Conservation (phyloP, 257 asterid species). For the Nicotiana otophora region DNA sequence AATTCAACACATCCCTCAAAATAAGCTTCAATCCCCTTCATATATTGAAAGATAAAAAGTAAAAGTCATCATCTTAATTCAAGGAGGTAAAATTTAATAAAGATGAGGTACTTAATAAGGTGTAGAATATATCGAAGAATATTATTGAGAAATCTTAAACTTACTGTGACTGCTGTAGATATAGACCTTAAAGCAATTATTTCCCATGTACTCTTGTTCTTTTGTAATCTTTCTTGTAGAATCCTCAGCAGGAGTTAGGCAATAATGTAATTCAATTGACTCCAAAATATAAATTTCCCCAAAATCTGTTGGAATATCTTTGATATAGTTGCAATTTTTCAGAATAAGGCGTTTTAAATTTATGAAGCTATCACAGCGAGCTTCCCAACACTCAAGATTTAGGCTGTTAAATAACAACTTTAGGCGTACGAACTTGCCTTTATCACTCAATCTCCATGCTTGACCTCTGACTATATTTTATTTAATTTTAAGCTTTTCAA, state of each 20-base stretch:
- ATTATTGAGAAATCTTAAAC: neutral
- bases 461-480: too few relatives aligned
- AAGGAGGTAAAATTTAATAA: neutral
- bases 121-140: neutral
- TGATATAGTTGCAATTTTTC: neutral
- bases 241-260: neutral
- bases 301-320: neutral
- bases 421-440: neutral
- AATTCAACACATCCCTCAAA: neutral
- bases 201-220: neutral
- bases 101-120: neutral
- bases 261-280: neutral
- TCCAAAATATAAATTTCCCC: neutral
- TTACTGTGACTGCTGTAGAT: neutral
- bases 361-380: neutral
- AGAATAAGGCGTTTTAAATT: neutral
- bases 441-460: neutral
- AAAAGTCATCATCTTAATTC: neutral
- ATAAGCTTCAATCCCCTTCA: neutral
- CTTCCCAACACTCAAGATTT: neutral
- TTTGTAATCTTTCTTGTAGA: neutral
- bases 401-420: neutral
- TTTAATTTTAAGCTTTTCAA: neutral
- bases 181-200: neutral
- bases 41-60: neutral